Base-by-base conservation (phyloP, 768 basidiomycete genomes). In the Rubroboletus pulcherrimus region DNA sequence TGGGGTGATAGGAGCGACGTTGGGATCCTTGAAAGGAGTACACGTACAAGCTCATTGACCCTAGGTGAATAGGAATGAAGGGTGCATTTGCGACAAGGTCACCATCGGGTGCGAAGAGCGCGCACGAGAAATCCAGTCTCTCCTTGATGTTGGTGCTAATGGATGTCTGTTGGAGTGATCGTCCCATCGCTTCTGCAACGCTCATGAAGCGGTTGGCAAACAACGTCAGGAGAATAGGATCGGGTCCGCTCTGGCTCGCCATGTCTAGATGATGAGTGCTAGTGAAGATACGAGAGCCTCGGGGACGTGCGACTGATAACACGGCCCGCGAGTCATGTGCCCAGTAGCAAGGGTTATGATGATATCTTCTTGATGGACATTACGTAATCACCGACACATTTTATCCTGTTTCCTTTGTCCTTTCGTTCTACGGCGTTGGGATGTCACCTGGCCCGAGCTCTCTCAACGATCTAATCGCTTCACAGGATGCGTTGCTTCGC, bases 161-260 rank as follows among this genome's bases (percentile, higher is more conserved):
- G 4, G 93, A 85, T 0, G 93, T 95, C 70, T 95, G 90, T 70
- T 89, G 91, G 24, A 95, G 75, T 0, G 90, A 90, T 47, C 90
- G 79, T 10, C 93, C 94, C 93, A 96, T 97, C 10, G 93, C 93
- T 68, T 96, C 93, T 9, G 93, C 93, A 19, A 98, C 91, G 63
- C 91, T 91, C 95, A 98, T 98, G 75, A 98, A 95, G 42, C 95
- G 89, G 66, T 97, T 95, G 11, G 93, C 91, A 64, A 97, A 98
- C 49, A 98, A 82, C 1, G 93, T 92, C 44, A 97, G 78, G 31
- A 93, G 76, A 60, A 95, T 91, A 0, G 92, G 90, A 68, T 96
- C 93, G 11, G 91, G 86, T 17, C 78, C 80, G 39, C 52, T 51
- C 44, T 62, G 60, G 44, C 5, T 60, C 33, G 47, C 44, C 67